Conservation (phyloP, 1,139 yeast genomes). For the Saccharomyces pastorianus region DNA sequence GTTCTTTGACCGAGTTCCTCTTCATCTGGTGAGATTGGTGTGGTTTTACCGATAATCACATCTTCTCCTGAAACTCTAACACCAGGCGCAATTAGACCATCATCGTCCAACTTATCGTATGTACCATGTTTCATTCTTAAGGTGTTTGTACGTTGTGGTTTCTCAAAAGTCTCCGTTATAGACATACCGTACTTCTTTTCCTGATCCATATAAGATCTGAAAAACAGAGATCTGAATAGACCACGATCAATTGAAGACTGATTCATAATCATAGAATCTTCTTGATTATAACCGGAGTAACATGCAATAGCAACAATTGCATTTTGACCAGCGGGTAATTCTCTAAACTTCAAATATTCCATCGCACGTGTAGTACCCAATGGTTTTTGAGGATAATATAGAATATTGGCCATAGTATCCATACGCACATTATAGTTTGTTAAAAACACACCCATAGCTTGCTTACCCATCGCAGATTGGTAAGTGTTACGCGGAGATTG, state of each 20-base stretch:
- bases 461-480: conserved; percentile 99
- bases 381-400: conserved; percentile 98
- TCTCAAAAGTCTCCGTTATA: conserved; percentile 90
- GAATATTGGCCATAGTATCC: conserved; percentile 98
- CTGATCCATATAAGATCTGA: conserved; percentile 96
- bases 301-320: conserved; percentile 97
- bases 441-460: conserved; percentile 99
- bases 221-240: conserved; percentile 86
- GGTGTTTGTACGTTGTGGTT: conserved; percentile 91
- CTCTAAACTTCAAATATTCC: conserved; percentile 96
- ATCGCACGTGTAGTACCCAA: conserved; percentile 97
- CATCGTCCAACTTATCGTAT: conserved; percentile 94
- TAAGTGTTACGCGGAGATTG: conserved; percentile 99
- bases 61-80: conserved; percentile 98
- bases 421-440: conserved; percentile 93
- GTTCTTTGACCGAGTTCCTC: conserved; percentile 98
- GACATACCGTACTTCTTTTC: conserved; percentile 98
- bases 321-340: conserved; percentile 97
- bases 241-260: conserved; percentile 97
- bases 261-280: conserved; percentile 99
- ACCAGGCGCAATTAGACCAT: conserved; percentile 96
- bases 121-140: conserved; percentile 95
- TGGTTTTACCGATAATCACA: conserved; percentile 95
- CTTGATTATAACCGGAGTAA: conserved; percentile 98
- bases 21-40: conserved; percentile 96